phyloP scores from a whole-genome alignment of 441 rosid genomes.

The Syzygium syzygioides region DNA sequence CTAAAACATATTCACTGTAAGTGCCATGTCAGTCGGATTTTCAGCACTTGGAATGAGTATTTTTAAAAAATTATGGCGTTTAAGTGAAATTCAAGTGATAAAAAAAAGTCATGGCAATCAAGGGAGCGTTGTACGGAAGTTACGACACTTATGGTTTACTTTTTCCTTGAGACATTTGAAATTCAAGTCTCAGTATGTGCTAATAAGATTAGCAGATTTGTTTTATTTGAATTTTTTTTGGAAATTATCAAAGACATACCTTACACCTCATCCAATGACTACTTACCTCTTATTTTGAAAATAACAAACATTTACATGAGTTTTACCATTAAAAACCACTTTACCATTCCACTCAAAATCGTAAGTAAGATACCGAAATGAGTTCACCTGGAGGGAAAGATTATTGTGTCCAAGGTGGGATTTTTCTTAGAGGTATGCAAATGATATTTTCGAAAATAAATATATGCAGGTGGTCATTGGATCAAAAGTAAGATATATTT shows the following conservation, averaged over 20 bases:
- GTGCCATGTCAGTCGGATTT: no score
- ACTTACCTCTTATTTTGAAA: background rate
- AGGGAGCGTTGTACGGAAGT: accelerated
- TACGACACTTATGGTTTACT: background rate
- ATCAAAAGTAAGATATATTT: background rate
- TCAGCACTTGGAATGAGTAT: no score
- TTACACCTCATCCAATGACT: background rate
- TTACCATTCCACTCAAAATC: background rate
- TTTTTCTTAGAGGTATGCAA: background rate
- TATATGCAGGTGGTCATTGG: background rate
- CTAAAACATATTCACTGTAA: background rate
- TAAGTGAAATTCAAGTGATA: background rate
- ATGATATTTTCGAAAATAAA: background rate
- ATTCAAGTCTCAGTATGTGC: background rate
- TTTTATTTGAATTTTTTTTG: background rate
- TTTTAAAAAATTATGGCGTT: accelerated
- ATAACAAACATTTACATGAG: background rate
- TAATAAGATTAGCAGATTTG: background rate
- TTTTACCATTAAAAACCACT: background rate
- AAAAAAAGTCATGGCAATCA: background rate
- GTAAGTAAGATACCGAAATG: background rate
- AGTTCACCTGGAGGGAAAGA: background rate
- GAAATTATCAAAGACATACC: background rate
- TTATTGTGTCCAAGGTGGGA: background rate
- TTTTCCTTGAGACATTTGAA: background rate